Evolutionary conservation across 2,329 filamentous ascomycete genomes (phyloP), one percentile per base, ranked within the genome.

Genomic region (Epichloe gansuensis): DNA sequence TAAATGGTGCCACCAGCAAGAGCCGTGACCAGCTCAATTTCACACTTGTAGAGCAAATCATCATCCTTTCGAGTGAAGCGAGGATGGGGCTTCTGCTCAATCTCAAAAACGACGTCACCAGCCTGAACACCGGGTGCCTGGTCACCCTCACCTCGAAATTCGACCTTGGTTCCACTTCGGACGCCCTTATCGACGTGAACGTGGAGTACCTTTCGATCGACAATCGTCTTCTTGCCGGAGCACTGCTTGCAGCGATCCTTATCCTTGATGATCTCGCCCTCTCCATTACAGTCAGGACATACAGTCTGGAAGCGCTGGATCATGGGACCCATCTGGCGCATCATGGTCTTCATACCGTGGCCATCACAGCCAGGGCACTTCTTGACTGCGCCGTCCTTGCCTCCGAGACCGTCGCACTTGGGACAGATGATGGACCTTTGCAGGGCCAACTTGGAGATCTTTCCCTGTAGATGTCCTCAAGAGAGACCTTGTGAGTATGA

Each of bases 271-370:
- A 86, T 90, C 76, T 98, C 93, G 56, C 93, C 91, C 72, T 98
- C 93, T 58, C 94, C 94, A 62, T 93, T 91, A 70, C 93, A 98
- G 74, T 98, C 94, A 31, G 91, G 88, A 80, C 93, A 98, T 63
- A 96, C 91, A 34, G 91, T 97, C 78, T 98, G 93, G 83, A 98
- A 98, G 54, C 93, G 88, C 75, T 98, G 94, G 62, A 98, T 97
- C 93, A 98, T 98, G 55, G 93, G 93, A 50, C 93, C 93, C 91
- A 98, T 97, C 74, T 98, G 93, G 68, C 94, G 87, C 93, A 98
- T 96, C 91, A 98, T 97, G 42, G 88, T 96, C 86, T 97, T 97
- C 88, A 96, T 95, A 72, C 93, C 93, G 58, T 86, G 82, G 60
- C 93, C 93, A 64, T 95, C 89, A 70, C 93, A 98, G 65, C 89